Percentiles rank a stretch among this genome's conserved stretches.
Conservation (phyloP, 176 grass and related monocot species). For the Zoysia japonica region DNA sequence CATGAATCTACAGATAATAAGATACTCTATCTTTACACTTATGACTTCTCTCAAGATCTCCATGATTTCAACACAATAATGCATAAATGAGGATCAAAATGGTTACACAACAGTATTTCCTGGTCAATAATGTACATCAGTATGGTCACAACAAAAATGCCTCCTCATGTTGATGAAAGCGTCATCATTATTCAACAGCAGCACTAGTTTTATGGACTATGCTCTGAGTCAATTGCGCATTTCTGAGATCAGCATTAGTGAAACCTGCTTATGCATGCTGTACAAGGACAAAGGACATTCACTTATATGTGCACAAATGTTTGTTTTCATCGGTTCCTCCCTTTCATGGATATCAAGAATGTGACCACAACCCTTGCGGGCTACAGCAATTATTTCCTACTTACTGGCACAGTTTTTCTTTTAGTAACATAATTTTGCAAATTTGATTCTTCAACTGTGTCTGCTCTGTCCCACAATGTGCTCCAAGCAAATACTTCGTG, state of each 20-base stretch:
- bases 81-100: neutral
- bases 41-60: neutral
- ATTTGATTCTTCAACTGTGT: neutral
- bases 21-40: neutral
- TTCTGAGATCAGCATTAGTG: neutral
- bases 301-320: neutral
- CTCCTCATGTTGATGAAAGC: neutral
- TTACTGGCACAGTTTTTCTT: neutral
- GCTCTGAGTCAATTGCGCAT: neutral
- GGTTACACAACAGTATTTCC: neutral
- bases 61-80: neutral
- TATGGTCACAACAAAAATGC: neutral
- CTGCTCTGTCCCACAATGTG: neutral
- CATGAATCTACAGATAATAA: conserved; percentile 1
- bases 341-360: neutral
- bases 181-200: neutral
- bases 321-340: neutral
- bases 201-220: neutral
- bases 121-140: neutral
- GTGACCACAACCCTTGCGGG: neutral
- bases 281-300: neutral
- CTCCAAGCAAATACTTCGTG: neutral
- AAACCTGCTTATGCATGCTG: neutral
- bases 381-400: neutral
- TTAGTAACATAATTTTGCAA: neutral